Conservation (phyloP, 352 stramenopile species). For the Blastocystis hominis region DNA sequence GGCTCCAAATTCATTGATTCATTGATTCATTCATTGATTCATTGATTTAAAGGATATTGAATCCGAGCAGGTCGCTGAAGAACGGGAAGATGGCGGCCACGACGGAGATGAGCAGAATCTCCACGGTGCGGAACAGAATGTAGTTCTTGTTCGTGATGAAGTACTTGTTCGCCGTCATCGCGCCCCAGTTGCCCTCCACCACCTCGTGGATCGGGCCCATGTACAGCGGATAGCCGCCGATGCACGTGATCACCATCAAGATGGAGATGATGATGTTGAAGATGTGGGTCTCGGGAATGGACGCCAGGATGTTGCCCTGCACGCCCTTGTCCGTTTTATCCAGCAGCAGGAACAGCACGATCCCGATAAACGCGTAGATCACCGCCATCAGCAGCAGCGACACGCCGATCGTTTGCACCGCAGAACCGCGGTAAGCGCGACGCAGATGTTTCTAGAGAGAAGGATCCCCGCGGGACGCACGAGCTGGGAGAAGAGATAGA, state of each 20-base stretch:
- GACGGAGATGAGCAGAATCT: conserved; percentile 30
- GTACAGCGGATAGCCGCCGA: conserved; percentile 12
- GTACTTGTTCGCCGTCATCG: background rate
- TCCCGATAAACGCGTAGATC: background rate
- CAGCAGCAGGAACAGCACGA: background rate
- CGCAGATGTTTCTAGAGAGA: conserved; percentile 25
- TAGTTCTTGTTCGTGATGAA: conserved; percentile 23
- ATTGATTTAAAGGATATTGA: conserved; percentile 41
- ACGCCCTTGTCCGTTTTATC: background rate
- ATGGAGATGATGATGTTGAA: conserved; percentile 43
- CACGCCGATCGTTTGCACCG: background rate
- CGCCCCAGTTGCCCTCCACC: background rate
- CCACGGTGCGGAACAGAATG: conserved; percentile 1
- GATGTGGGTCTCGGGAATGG: background rate
- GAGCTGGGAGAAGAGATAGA: conserved; percentile 25
- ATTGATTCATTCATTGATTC: background rate
- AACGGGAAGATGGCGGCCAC: background rate
- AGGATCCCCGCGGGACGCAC: background rate
- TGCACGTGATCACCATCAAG: conserved; percentile 22
- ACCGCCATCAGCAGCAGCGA: background rate
- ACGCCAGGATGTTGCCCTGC: background rate
- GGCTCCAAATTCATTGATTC: background rate
- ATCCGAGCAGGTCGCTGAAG: conserved; percentile 18
- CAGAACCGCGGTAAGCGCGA: background rate
- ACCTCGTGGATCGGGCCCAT: background rate